phyloP scores from a whole-genome alignment of 148 eudicot species.

The Rhododendron vialii region DNA sequence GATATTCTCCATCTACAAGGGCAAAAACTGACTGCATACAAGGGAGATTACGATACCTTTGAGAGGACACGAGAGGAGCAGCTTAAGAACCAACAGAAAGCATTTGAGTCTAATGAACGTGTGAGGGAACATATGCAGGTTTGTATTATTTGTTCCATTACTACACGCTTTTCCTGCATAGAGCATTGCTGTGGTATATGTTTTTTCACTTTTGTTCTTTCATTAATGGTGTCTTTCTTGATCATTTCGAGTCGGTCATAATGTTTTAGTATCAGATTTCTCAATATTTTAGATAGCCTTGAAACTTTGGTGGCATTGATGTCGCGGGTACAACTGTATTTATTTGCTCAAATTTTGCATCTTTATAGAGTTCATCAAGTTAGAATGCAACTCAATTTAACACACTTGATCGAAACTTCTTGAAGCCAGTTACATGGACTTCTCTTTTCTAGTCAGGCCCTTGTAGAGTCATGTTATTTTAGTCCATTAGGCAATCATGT shows the following conservation, averaged over 20 bases:
- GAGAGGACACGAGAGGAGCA: conserved; percentile 95
- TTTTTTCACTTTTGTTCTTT: not conserved
- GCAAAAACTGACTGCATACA: conserved; percentile 67
- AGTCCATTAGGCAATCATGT: not conserved
- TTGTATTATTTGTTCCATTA: conserved; percentile 8
- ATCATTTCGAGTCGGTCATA: not conserved
- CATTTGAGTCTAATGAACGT: conserved; percentile 89
- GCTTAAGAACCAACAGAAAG: conserved; percentile 81
- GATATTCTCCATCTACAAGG: conserved; percentile 92
- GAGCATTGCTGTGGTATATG: not conserved
- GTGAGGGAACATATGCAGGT: conserved; percentile 99
- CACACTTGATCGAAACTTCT: not conserved
- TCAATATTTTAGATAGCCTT: not conserved
- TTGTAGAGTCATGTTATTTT: not conserved
- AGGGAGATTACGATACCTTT: conserved; percentile 90
- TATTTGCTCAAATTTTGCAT: not conserved
- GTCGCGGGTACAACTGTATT: not conserved
- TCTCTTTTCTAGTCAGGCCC: not conserved
- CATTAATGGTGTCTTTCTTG: conserved; percentile 5
- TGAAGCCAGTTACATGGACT: not conserved
- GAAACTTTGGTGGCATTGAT: not conserved
- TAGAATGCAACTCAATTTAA: not conserved
- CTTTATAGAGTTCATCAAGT: not conserved
- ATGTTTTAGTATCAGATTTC: not conserved
- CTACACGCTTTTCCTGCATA: not conserved